These are phyloP conservation scores for Monascus purpureus DNA, from an alignment of 495 filamentous ascomycete species.

Conservation along the genomic window DNA sequence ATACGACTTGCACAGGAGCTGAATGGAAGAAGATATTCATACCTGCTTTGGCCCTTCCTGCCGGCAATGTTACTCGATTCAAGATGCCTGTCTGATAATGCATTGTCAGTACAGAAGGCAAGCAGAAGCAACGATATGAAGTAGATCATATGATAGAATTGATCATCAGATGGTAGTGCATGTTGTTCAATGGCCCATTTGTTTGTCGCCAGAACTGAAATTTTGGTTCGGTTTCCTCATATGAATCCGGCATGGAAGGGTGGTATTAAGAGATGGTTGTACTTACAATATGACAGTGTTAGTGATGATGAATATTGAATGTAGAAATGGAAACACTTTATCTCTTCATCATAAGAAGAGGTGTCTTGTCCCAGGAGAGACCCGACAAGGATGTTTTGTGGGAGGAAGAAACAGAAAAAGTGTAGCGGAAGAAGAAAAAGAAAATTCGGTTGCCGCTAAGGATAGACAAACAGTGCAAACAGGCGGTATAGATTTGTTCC, in stretches of 20 bases:
- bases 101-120: conserved; percentile 2
- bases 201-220: conserved; percentile 57
- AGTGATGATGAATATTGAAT: background rate
- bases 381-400: conserved; percentile 19
- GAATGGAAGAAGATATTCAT: background rate
- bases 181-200: conserved; percentile 91
- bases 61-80: background rate
- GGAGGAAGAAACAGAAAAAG: conserved; percentile 34
- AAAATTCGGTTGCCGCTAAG: too few relatives aligned
- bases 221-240: conserved; percentile 52
- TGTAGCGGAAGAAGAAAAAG: conserved; percentile 16
- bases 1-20: background rate
- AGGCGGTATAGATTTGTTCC: conserved; percentile 12
- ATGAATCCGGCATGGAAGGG: conserved; percentile 11
- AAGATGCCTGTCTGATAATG: conserved; percentile 1
- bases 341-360: background rate
- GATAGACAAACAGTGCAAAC: conserved; percentile 31
- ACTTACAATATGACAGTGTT: conserved; percentile 17
- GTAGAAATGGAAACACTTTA: background rate
- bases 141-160: conserved; percentile 1
- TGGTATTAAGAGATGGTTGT: background rate
- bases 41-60: background rate
- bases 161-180: conserved; percentile 97
- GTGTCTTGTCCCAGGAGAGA: background rate
- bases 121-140: conserved; percentile 2